Evolutionary conservation across 1,139 yeast genomes (phyloP), one percentile per base, ranked within the genome.

Genomic region (Geotrichum citri-aurantii): DNA sequence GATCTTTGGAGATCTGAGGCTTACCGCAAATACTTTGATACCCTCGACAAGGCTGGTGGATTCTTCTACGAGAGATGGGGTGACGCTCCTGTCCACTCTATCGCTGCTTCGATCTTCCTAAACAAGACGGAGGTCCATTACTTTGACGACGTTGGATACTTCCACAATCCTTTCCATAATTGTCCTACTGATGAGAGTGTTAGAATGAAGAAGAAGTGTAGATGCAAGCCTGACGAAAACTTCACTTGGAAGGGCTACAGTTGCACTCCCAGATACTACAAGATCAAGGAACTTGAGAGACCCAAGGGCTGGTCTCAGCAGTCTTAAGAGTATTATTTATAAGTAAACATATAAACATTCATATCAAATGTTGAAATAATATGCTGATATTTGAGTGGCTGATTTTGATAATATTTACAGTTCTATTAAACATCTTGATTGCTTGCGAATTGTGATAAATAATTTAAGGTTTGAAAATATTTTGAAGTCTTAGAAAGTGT

Each of bases 51-150:
- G 61, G 79, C 85, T 0, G 97, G 97, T 47, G 95, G 95, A 2
- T 91, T 91, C 75, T 91, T 88, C 75, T 91, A 91, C 72, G 97
- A 91, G 72, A 79, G 97, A 70, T 91, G 97, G 97, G 97, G 97
- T 37, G 97, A 91, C 73, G 97, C 97, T 0, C 97, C 97, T 5
- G 83, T 90, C 26, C 97, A 90, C 73, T 85, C 96, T 2, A 81
- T 90, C 63, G 78, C 93, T 1, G 95, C 90, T 1, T 78, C 95
- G 0, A 76, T 87, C 60, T 80, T 90, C 70, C 73, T 88, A 64
- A 81, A 85, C 62, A 81, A 79, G 65, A 79, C 79, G 61, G 80
- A 86, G 68, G 76, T 90, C 55, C 95, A 89, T 71, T 88, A 81
- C 76, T 90, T 90, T 70, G 87, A 82, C 59, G 90, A 88, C 66